Evolutionary conservation across 495 filamentous ascomycete species (phyloP).

Genomic region (Lentithecium fluviatile): DNA sequence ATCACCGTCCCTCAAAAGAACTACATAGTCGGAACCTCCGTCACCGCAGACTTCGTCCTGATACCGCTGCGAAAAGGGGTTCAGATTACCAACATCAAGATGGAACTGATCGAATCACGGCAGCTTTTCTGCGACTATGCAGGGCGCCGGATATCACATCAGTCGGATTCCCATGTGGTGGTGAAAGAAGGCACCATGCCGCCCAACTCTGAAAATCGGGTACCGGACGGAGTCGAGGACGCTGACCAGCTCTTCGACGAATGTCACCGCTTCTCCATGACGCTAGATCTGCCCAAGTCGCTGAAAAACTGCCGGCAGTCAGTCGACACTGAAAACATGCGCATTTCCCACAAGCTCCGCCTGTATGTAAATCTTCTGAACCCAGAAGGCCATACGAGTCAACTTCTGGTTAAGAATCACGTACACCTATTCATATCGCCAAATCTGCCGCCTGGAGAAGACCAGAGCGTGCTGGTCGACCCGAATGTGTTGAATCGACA

Average conservation of each 20-base stretch:
- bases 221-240: slow-evolving; percentile 52
- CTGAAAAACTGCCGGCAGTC: slow-evolving; percentile 81
- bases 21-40: slow-evolving; percentile 80
- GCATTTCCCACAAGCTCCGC: slow-evolving; percentile 81
- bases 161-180: slow-evolving; percentile 36
- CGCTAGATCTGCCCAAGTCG: slow-evolving; percentile 71
- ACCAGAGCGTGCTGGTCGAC: slow-evolving; percentile 65
- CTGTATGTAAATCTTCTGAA: slow-evolving; percentile 86
- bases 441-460: slow-evolving; percentile 76
- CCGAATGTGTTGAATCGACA: slow-evolving; percentile 44
- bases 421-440: slow-evolving; percentile 94
- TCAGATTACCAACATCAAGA: slow-evolving; percentile 69
- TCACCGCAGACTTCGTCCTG: slow-evolving; percentile 76
- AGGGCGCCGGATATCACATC: slow-evolving; percentile 36
- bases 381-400: slow-evolving; percentile 88
- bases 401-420: slow-evolving; percentile 79
- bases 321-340: slow-evolving; percentile 77
- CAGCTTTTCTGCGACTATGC: slow-evolving; percentile 36
- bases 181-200: slow-evolving; percentile 40
- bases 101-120: slow-evolving; percentile 68
- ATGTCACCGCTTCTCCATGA: slow-evolving; percentile 68
- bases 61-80: slow-evolving; percentile 85
- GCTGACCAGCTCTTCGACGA: slow-evolving; percentile 68
- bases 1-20: slow-evolving; percentile 87
- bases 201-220: slow-evolving; percentile 48